Base-by-base conservation (phyloP, 108 stramenopile species). In the Mayamaea pseudoterrestris region DNA sequence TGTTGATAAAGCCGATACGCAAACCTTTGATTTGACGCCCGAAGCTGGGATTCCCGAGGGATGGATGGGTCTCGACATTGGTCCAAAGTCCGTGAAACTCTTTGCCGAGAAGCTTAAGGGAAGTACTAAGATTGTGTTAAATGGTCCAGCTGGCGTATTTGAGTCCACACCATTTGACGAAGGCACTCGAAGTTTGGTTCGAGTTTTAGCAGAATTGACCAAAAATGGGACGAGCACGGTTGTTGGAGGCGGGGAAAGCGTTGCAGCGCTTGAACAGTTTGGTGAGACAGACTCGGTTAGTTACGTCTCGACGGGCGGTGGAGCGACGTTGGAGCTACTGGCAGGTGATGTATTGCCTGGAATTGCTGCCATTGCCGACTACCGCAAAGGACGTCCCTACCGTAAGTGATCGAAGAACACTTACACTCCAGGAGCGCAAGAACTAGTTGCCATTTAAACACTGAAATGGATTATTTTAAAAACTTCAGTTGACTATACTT, bases 1-100 rank as follows among this genome's bases (percentile, higher is more conserved):
- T 25, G 69, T 66, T 61, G 47, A 53, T n/a, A 7, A 35, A 14
- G 59, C 55, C 29, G 74, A 73, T 18, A 85, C 84, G 7, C 86
- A 90, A 50, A 65, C 80, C 1, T 68, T 70, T 44, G 64, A 86
- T 27, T 57, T 80, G 24, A 82, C 75, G 23, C 35, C 53, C 4
- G 47, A 59, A 32, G 64, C 55, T 18, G 60, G 39, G 22, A 82
- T 98, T 42, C 83, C 89, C 16, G 94, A 87, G 20, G 95, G 83
- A 13, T 99, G 87, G 76, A 95, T 98, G 93, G 96, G 94, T n/a
- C 76, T 99, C 8, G 98, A 99, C 64, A 80, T 78, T 44, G 97
- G 98, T 45, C 93, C 94, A 11, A 82, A 83, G 43, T 71, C 93
- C 5, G 53, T 70, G 47, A 65, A 67, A 29, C 25, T 58, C 21